Base-by-base conservation (phyloP, 768 basidiomycete genomes). In the Boletus huronensis region DNA sequence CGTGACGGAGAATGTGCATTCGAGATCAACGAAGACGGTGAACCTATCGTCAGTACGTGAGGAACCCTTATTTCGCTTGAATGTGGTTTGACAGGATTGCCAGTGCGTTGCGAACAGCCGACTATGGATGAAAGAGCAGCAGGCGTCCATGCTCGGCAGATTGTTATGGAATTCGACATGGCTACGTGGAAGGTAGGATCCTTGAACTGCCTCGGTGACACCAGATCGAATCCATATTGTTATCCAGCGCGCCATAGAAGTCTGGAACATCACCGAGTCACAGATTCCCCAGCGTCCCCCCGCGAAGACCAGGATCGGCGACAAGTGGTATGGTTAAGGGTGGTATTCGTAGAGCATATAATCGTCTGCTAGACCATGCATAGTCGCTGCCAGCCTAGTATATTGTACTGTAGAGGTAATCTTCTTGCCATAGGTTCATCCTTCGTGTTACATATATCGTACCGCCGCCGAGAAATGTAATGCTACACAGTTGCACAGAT, bases 131-230 rank as follows among this genome's bases (percentile, higher is more conserved):
- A 91, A 58, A 85, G 85, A 57, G 72, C 71, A 1, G 74, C 77
- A 0, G 85, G 87, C 2, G 74, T 90, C 35, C 77, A 78, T 58
- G 93, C 89, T 64, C 81, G 83, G 42, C 96, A 99, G 68, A 81
- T 93, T 58, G 89, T 99, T 0, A 77, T 97, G 58, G 94, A 98
- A 69, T 85, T 98, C 62, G 94, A 96, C 60, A 86, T 90, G 83
- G 80, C 83, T 4, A 86, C 87, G 0, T 99, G 95, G 95, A 72
- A 79, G 81, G 95, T 93, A 58, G 46, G 21, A 10, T 31, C 79
- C 68, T 14, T 40, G 53, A 42, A 41, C 49, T 19, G 10, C 19
- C 34, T 28, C 11, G 6, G 10, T 8, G 17, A 23, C 28, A 28
- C 11, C 21, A 28, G 5, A 32, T 50, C 56, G 51, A 34, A 40